Percentiles rank a stretch among this genome's conserved stretches.
phyloP scores from a whole-genome alignment of 495 filamentous ascomycete species.

The Xylaria flabelliformis region DNA sequence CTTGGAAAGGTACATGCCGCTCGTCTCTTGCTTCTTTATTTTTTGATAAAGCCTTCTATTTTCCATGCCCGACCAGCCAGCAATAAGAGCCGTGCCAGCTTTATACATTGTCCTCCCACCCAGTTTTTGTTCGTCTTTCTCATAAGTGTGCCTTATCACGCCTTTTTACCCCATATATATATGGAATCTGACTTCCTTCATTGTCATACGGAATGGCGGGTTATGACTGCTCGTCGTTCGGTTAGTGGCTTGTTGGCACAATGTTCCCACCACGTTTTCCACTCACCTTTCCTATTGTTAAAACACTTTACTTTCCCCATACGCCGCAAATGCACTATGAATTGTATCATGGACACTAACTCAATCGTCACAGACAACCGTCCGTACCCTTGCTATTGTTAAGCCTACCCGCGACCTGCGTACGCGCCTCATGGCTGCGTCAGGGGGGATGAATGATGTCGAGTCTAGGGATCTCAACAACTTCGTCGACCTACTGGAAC shows the following conservation, averaged over 20 bases:
- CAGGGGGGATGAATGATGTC: constrained; percentile 72
- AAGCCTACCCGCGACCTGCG: constrained; percentile 85
- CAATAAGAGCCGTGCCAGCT: not conserved
- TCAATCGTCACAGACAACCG: constrained; percentile 58
- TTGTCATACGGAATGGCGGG: not conserved
- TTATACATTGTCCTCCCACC: not conserved
- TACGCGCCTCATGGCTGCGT: constrained; percentile 74
- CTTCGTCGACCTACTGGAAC: constrained; percentile 86
- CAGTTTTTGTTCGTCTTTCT: not conserved
- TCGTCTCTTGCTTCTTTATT: not conserved
- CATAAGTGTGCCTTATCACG: not conserved
- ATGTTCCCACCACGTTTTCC: not conserved
- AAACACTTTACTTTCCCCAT: not conserved
- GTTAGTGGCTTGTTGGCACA: not conserved
- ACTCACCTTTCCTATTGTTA: not conserved
- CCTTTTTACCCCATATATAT: not conserved
- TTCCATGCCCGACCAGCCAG: not conserved
- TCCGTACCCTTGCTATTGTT: constrained; percentile 72
- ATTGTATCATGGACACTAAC: constrained; percentile 23
- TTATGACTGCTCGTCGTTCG: not conserved
- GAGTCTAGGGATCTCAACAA: constrained; percentile 79
- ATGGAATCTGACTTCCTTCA: not conserved
- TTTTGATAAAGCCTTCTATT: not conserved
- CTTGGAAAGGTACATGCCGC: constrained; percentile 70
- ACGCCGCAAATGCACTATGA: not conserved